phyloP scores from a whole-genome alignment of 805 yeast genomes.

The Candida pseudoglaebosa region DNA sequence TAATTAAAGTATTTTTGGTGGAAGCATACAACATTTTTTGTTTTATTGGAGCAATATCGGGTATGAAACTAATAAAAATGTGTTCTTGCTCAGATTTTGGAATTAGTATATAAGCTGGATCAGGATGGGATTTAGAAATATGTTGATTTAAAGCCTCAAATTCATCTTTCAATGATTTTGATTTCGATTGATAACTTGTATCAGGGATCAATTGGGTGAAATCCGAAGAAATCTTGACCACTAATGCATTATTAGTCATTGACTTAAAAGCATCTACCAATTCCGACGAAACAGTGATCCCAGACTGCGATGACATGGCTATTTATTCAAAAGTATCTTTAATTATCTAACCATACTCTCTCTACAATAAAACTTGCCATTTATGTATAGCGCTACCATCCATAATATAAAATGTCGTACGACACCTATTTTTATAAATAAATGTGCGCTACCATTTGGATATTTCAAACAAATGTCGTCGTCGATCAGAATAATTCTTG shows the following conservation, averaged over 20 bases:
- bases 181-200: constrained; percentile 12
- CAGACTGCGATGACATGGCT: constrained; percentile 42
- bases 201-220: constrained; percentile 32
- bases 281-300: constrained; percentile 32
- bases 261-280: constrained; percentile 26
- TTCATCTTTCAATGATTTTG: constrained; percentile 11
- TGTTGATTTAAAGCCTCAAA: constrained; percentile 21
- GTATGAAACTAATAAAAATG: constrained; percentile 77
- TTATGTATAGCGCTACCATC: not conserved
- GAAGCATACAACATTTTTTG: constrained; percentile 94
- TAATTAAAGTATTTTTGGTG: constrained; percentile 70
- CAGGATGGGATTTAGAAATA: constrained; percentile 24
- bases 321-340: not conserved
- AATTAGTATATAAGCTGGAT: constrained; percentile 34
- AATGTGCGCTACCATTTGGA: too few relatives aligned
- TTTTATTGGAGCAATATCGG: constrained; percentile 78
- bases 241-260: constrained; percentile 19
- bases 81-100: constrained; percentile 13
- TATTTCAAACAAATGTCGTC: too few relatives aligned
- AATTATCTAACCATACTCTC: too few relatives aligned
- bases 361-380: too few relatives aligned
- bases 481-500: too few relatives aligned
- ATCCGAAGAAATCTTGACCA: constrained; percentile 30
- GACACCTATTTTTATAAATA: too few relatives aligned
- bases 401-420: too few relatives aligned